Evolutionary conservation across 768 basidiomycete species (phyloP), one percentile per base, ranked within the genome.

Genomic region (Macrocybe gigantea): DNA sequence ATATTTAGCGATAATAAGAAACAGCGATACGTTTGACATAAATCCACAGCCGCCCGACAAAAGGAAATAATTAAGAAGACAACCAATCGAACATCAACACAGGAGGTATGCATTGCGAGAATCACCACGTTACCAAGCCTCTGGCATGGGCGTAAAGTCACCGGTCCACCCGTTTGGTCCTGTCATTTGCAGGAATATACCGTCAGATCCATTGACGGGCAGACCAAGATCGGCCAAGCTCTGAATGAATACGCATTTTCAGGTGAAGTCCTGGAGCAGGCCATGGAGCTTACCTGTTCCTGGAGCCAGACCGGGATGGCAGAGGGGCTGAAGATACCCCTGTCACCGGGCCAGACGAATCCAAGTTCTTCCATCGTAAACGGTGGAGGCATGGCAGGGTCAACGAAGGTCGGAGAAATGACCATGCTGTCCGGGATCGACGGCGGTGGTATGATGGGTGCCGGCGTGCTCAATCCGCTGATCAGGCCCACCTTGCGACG

Each of bases 251-350:
- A 41, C 12, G 33, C 12, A 15, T 44, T 44, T 50, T 47, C 5
- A 41, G 34, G 29, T 33, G 22, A 51, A 38, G 40, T 41, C 38
- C 44, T 9, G 9, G 10, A 37, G 32, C 9, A 42, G 30, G 38
- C 14, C 34, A 49, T 42, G 29, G 12, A 39, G 71, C 82, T 50
- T 43, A 89, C 90, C 71, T 89, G 85, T 65, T 95, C 93, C 62
- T 89, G 92, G 49, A 96, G 68, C 93, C 93, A 96, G 3, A 82
- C 58, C n/a, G 93, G 93, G 47, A 96, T 85, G 40, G 84, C 79
- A 37, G 80, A 78, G 7, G 89, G 86, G 60, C 80, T 89, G 63
- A 94, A 82, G 44, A 81, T 77, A 11, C 78, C 77, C 41, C 76
- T 67, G 48, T 80, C 78, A 42, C 67, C 69, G 49, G 86, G 84